Evolutionary conservation across 768 basidiomycete species (phyloP).

Genomic region (Leccinum subgranulosum): DNA sequence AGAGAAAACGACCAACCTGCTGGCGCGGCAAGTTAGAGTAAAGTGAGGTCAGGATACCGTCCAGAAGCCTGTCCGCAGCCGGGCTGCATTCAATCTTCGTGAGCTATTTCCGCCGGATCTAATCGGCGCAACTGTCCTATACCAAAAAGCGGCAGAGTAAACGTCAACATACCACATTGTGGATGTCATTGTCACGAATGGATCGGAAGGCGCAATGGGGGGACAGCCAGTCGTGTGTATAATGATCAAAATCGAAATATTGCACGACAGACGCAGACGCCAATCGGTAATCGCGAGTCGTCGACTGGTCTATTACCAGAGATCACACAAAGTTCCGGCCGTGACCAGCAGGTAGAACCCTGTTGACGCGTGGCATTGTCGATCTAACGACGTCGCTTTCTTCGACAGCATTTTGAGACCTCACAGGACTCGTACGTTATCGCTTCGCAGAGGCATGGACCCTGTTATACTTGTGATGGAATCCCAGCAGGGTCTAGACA

Average conservation of each 20-base stretch:
- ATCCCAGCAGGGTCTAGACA: neutral
- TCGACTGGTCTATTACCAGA: neutral
- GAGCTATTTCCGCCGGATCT: slow-evolving; percentile 26
- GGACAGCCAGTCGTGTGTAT: neutral
- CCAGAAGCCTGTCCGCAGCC: slow-evolving; percentile 1
- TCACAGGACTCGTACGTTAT: slow-evolving; percentile 16
- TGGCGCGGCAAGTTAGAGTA: slow-evolving; percentile 1
- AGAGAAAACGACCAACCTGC: neutral
- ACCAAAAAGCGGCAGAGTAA: slow-evolving; percentile 2
- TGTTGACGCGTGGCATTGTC: slow-evolving; percentile 9
- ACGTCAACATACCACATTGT: slow-evolving; percentile 11
- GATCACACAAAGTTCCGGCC: slow-evolving; percentile 4
- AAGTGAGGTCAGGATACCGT: slow-evolving; percentile 2
- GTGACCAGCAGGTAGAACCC: neutral
- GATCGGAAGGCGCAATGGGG: neutral
- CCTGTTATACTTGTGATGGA: neutral
- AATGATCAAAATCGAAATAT: neutral
- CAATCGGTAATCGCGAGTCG: neutral
- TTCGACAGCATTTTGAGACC: neutral
- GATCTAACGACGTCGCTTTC: slow-evolving; percentile 6
- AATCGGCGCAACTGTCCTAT: slow-evolving; percentile 20
- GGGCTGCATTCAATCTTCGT: slow-evolving; percentile 6
- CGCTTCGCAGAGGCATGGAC: slow-evolving; percentile 5
- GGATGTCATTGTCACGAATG: neutral
- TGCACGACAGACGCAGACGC: neutral